Evolutionary conservation across 2,329 filamentous ascomycete genomes (phyloP), one percentile per base, ranked within the genome.

Genomic region (Fusarium chaquense): DNA sequence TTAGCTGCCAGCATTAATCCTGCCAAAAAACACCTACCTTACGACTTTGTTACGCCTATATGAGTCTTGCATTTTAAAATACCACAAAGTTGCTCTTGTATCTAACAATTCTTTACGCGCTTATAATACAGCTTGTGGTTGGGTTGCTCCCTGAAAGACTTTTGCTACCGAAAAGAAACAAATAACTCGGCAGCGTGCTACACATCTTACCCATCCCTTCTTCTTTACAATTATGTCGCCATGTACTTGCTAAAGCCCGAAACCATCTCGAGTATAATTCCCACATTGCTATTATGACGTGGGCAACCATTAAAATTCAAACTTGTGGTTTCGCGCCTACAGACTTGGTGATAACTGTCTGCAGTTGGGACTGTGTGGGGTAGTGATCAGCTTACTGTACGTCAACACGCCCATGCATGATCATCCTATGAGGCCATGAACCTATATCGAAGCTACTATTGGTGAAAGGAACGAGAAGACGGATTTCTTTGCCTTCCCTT

Each of bases 291-390:
- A 50, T 60, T 47, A 28, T 38, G n/a, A 20, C 13, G 60, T 58
- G 58, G 56, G 33, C 53, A 58, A 59, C 36, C 43, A 50, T 53
- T 26, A 70, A 73, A 75, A 69, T 74, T 73, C 72, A 74, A 74
- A 73, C 67, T 54, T 51, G 56, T 65, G 44, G 36, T 36, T 49
- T 55, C 18, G 38, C n/a, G 30, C 24, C 26, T 28, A 11, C 36
- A 24, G 32, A 43, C 32, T 60, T 35, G 26, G 35, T 50, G 53
- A 54, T 58, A 64, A 26, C 53, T 54, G 49, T 60, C 45, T 45
- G 40, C 26, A 46, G 33, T 53, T 22, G 51, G 40, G 43, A 54
- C 53, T 53, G 67, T 67, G 66, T 61, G 67, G 47, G 47, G 51
- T 70, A 38, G 33, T 51, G 36, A 30, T 15, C 40, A 40, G 22